Percentiles rank a stretch among this genome's conserved stretches.
Conservation (phyloP, 2,329 filamentous ascomycete genomes). For the Phyllachora maydis region DNA sequence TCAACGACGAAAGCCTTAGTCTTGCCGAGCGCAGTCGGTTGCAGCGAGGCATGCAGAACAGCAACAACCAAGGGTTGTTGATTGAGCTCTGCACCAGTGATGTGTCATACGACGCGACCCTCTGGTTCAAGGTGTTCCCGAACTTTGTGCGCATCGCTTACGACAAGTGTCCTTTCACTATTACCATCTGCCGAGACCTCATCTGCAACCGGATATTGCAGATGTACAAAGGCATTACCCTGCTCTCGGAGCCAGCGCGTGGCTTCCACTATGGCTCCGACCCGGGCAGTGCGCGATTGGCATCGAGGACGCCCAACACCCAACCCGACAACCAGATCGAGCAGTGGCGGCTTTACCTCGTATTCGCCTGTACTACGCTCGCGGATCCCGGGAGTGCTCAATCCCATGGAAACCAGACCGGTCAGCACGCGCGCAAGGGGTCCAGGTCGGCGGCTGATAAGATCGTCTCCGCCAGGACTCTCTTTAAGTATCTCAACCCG, state of each 20-base stretch:
- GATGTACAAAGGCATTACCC: slow-evolving; percentile 72
- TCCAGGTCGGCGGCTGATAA: slow-evolving; percentile 55
- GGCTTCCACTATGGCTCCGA: slow-evolving; percentile 43
- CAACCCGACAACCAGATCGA: slow-evolving; percentile 80
- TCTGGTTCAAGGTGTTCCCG: slow-evolving; percentile 97
- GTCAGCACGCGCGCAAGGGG: slow-evolving; percentile 62
- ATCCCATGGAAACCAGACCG: slow-evolving; percentile 30
- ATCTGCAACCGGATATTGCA: slow-evolving; percentile 83
- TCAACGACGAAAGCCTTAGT: slow-evolving; percentile 79
- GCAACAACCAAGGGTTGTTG: slow-evolving; percentile 64
- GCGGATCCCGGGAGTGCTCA: slow-evolving; percentile 62
- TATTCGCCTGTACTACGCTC: slow-evolving; percentile 91
- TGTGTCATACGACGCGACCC: slow-evolving; percentile 75
- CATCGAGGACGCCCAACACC: slow-evolving; percentile 38
- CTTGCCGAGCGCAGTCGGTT: slow-evolving; percentile 83
- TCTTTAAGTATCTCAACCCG: slow-evolving; percentile 85
- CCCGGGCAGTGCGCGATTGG: slow-evolving; percentile 27
- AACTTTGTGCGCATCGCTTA: slow-evolving; percentile 83
- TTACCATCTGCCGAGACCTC: slow-evolving; percentile 75
- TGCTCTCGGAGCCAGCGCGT: slow-evolving; percentile 53
- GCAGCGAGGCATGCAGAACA: slow-evolving; percentile 73
- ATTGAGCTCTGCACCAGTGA: slow-evolving; percentile 93
- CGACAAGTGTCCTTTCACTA: slow-evolving; percentile 77
- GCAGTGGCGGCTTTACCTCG: slow-evolving; percentile 94
- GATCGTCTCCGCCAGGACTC: slow-evolving; percentile 67